Evolutionary conservation across 1,139 yeast genomes (phyloP).

Genomic region (Suhomyces taliae): DNA sequence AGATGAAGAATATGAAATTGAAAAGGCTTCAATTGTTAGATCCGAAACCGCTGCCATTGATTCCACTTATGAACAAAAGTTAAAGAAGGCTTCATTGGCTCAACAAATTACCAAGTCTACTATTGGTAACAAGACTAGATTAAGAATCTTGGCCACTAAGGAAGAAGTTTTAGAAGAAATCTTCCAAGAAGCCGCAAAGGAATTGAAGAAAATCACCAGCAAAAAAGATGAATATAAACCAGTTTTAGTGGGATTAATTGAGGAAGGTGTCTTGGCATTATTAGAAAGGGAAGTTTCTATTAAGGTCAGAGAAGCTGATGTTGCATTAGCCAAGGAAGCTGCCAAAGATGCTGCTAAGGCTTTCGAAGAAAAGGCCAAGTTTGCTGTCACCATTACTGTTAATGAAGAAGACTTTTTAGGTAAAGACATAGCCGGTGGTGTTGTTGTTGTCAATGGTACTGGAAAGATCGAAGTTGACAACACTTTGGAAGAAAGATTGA

Average conservation of each 20-base stretch:
- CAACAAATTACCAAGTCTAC: constrained; percentile 97
- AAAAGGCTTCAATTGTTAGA: constrained; percentile 91
- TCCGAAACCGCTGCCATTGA: constrained; percentile 90
- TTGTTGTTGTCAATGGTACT: constrained; percentile 61
- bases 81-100: constrained; percentile 87
- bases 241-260: constrained; percentile 72
- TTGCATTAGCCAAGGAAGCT: constrained; percentile 62
- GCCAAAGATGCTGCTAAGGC: constrained; percentile 60
- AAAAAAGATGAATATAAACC: constrained; percentile 60
- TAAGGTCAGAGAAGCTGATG: constrained; percentile 70
- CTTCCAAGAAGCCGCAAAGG: constrained; percentile 65
- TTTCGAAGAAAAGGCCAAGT: constrained; percentile 59
- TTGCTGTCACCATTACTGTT: constrained; percentile 49
- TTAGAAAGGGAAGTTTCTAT: constrained; percentile 69
- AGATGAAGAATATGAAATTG: constrained; percentile 97
- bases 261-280: constrained; percentile 76
- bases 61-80: constrained; percentile 71
- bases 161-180: constrained; percentile 77
- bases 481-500: constrained; percentile 91
- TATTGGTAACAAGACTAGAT: constrained; percentile 90
- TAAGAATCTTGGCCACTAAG: constrained; percentile 83
- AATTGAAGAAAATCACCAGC: constrained; percentile 55
- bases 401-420: constrained; percentile 58
- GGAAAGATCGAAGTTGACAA: constrained; percentile 90
- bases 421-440: constrained; percentile 82